Percentiles rank a stretch among this genome's conserved stretches.
Conservation (phyloP, 2,329 filamentous ascomycete species). For the Mycocentrospora acerina region DNA sequence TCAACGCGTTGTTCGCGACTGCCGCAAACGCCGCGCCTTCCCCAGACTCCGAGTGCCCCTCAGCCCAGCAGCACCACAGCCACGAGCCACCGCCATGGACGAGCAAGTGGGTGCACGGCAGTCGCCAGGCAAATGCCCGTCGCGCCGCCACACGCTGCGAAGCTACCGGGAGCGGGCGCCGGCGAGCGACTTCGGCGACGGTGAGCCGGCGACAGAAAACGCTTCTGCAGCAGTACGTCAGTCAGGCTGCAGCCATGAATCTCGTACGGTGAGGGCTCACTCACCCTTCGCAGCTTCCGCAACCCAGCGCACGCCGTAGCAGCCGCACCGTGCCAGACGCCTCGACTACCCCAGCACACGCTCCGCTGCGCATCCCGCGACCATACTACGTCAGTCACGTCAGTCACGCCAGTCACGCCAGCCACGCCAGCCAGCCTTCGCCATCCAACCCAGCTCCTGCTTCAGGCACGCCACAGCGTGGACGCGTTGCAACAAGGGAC, state of each 20-base stretch:
- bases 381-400: neutral
- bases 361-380: neutral
- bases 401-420: no score
- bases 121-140: neutral
- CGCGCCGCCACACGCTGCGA: conserved; percentile 3
- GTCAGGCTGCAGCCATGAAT: no score
- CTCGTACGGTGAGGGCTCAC: neutral
- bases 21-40: no score
- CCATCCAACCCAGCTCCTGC: neutral
- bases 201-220: conserved; percentile 11
- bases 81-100: no score
- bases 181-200: conserved; percentile 5
- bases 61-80: no score
- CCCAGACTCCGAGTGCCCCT: no score
- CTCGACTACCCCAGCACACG: neutral
- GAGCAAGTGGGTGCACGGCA: neutral
- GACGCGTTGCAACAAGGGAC: neutral
- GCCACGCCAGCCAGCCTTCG: neutral
- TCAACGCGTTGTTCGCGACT: no score
- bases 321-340: conserved; percentile 2
- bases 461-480: neutral
- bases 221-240: conserved; percentile 6
- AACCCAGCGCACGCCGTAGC: conserved; percentile 4
- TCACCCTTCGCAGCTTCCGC: conserved; percentile 8
- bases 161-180: conserved; percentile 4